Base-by-base conservation (phyloP, 352 stramenopile genomes). In the Phytopythium kandeliae region DNA sequence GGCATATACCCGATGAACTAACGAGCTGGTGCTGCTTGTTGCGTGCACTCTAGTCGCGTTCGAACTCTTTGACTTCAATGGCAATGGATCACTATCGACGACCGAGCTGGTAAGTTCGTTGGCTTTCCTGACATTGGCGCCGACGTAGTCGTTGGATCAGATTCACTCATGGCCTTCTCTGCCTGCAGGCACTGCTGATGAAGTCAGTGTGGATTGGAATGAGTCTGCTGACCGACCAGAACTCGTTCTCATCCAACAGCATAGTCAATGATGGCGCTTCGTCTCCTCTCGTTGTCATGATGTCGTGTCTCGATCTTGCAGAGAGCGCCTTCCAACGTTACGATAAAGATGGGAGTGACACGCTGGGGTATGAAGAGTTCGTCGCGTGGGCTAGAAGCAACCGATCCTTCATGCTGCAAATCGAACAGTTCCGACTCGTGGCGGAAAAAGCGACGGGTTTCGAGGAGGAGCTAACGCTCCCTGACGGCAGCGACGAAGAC, bases 351-450 rank as follows among this genome's bases (percentile, higher is more conserved):
- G 58, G 48, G 1, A 59, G 71, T 19, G 63, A 67, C 1, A 63
- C 69, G 17, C 69, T 94, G 1, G 64, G 69, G 15, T 89, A 84
- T 40, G 80, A 92, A 34, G 84, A 87, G 40, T 92, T 95, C 45
- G 81, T 95, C 49, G 63, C 77, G 8, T 92, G 83, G 81, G 78
- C 83, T 2, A 65, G 83, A n/a, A 90, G 74, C 51, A 89, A 92
- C 35, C 81, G 82, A 2, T 80, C 78, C 35, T 92, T 95, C 36
- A 92, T 95, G 81, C 61, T 92, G 12, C 78, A 91, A 54, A 74
- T 92, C 7, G 84, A 95, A 38, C 71, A 77, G 13, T 92, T 92
- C 34, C 77, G 78, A 0, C 57, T 85, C 1, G 78, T 93, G 28
- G 75, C 74, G 0, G 76, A 89, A 51, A 91, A 86, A 16, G 72